A percentile compares a stretch with the other conserved stretches of the same genome.
phyloP scores from a whole-genome alignment of 768 basidiomycete genomes.

The Erythrobasidium yunnanense region DNA sequence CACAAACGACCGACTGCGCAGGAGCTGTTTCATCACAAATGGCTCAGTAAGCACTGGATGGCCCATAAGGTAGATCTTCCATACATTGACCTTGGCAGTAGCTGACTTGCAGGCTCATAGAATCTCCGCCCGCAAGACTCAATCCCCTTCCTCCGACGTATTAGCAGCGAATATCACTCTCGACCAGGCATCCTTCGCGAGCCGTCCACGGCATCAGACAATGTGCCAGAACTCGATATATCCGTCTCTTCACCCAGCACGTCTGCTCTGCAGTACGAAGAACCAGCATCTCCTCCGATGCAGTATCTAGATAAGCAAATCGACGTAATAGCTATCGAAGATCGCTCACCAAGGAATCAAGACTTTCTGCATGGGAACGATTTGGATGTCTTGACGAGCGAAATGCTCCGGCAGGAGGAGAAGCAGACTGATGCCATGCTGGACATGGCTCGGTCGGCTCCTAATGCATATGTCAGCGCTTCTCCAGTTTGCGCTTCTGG shows the following conservation, averaged over 20 bases:
- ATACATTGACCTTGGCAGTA: neutral
- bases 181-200: slow-evolving; percentile 43
- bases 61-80: slow-evolving; percentile 55
- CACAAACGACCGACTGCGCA: slow-evolving; percentile 69
- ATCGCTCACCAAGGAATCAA: neutral
- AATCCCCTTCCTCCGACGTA: slow-evolving; percentile 83
- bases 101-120: slow-evolving; percentile 41
- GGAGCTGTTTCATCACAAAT: slow-evolving; percentile 74
- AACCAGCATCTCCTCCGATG: neutral
- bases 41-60: slow-evolving; percentile 72
- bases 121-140: slow-evolving; percentile 84
- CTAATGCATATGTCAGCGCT: neutral
- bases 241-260: slow-evolving; percentile 1
- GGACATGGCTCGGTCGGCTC: neutral
- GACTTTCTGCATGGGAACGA: neutral
- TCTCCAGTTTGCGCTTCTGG: neutral
- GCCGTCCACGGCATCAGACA: neutral
- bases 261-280: slow-evolving; percentile 6
- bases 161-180: slow-evolving; percentile 61
- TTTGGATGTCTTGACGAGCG: slow-evolving; percentile 17
- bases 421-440: neutral
- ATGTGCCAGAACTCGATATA: slow-evolving; percentile 19
- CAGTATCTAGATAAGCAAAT: neutral
- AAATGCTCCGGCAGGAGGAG: slow-evolving; percentile 2
- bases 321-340: slow-evolving; percentile 3